These are phyloP conservation scores for Mucor lusitanicus DNA, from an alignment of 371 early-diverging fungal species.

Conservation along the genomic window DNA sequence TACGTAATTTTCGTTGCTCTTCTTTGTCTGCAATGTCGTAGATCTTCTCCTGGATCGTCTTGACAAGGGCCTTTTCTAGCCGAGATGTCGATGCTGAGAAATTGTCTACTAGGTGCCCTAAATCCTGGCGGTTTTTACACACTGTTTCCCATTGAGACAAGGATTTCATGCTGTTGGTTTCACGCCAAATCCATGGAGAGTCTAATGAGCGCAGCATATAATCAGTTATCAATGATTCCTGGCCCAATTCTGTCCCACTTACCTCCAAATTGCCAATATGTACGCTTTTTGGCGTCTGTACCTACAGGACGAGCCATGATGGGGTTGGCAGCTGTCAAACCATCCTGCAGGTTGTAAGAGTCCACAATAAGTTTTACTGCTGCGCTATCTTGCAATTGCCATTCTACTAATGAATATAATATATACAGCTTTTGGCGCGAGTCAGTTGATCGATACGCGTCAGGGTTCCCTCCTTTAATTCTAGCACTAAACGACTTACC, in stretches of 20 bases:
- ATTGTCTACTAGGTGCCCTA: conserved; percentile 15
- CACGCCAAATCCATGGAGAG: conserved; percentile 40
- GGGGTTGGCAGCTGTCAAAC: conserved; percentile 23
- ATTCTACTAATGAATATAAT: conserved; percentile 39
- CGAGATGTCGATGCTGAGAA: conserved; percentile 13
- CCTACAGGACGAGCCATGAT: conserved; percentile 25
- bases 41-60: conserved; percentile 8
- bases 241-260: not conserved
- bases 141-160: conserved; percentile 34
- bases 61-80: conserved; percentile 22
- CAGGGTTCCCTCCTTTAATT: not conserved
- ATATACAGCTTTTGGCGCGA: conserved; percentile 26
- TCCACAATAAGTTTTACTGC: conserved; percentile 32
- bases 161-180: conserved; percentile 19
- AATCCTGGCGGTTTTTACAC: conserved; percentile 20
- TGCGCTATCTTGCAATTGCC: conserved; percentile 46
- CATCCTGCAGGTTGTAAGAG: conserved; percentile 6
- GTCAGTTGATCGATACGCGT: not conserved
- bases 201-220: conserved; percentile 5
- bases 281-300: conserved; percentile 28
- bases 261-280: conserved; percentile 48
- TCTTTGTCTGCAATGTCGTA: conserved; percentile 26
- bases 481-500: conserved; percentile 13
- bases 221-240: not conserved
- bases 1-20: conserved; percentile 7